Conservation (phyloP, 208 protist genomes). For the Trichomonas tenax region DNA sequence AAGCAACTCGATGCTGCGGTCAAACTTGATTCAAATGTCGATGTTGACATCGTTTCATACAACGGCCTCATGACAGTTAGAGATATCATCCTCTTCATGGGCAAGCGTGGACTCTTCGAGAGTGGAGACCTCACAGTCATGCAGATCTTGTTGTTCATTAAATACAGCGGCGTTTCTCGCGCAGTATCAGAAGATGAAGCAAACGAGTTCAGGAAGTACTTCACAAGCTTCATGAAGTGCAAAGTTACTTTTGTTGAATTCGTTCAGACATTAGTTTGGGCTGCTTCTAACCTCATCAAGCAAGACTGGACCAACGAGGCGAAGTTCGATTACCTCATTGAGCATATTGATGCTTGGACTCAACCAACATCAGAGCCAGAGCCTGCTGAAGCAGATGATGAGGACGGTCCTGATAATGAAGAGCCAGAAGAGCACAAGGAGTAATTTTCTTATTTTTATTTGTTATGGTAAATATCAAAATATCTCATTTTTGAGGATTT, state of each 20-base stretch:
- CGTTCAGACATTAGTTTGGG: neutral
- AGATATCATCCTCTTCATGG: neutral
- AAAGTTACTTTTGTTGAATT: conserved; percentile 5
- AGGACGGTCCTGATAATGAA: neutral
- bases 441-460: too few relatives aligned
- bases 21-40: conserved; percentile 12
- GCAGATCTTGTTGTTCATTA: neutral
- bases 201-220: neutral
- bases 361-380: neutral
- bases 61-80: neutral
- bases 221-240: neutral
- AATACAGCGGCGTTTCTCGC: neutral
- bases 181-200: neutral
- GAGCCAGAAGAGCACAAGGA: neutral
- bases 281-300: neutral
- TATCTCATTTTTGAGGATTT: too few relatives aligned
- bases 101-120: neutral
- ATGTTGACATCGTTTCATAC: neutral
- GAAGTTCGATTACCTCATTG: neutral
- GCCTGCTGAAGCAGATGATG: neutral
- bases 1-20: neutral
- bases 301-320: neutral
- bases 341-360: neutral
- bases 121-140: neutral
- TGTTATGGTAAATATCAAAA: too few relatives aligned